These are phyloP conservation scores for Biscogniauxia sp. DNA, from an alignment of 2,329 filamentous ascomycete genomes.

Conservation along the genomic window DNA sequence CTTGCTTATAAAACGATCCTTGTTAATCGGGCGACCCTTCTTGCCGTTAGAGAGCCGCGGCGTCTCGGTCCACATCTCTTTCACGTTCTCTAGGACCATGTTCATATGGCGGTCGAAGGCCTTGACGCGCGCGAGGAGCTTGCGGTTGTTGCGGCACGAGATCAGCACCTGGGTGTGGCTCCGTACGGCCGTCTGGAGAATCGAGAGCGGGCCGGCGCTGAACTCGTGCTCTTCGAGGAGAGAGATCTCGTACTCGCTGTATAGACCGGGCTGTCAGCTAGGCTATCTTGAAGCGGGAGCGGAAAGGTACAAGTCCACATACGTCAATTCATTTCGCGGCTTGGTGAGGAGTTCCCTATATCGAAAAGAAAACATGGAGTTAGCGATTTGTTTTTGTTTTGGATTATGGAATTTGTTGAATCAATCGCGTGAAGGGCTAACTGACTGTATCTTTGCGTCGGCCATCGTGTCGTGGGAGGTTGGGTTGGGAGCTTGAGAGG, in stretches of 20 bases:
- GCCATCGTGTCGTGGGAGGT: constrained; percentile 24
- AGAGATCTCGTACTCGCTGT: constrained; percentile 53
- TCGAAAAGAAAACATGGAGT: constrained; percentile 17
- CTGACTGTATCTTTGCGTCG: constrained; percentile 66
- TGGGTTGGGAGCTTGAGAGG: constrained; percentile 1
- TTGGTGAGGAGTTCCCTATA: constrained; percentile 82
- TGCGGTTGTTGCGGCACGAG: constrained; percentile 96
- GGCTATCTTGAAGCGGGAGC: constrained; percentile 44
- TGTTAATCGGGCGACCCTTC: constrained; percentile 89
- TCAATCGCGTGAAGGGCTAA: constrained; percentile 11
- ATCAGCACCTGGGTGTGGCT: constrained; percentile 95
- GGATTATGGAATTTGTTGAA: background rate
- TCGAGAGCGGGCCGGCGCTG: constrained; percentile 78
- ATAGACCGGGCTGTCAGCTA: constrained; percentile 25
- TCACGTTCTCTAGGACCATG: constrained; percentile 96
- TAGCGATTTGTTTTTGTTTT: background rate
- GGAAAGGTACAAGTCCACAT: constrained; percentile 38
- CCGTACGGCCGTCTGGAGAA: constrained; percentile 94
- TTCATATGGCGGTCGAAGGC: constrained; percentile 99
- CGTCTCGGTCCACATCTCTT: constrained; percentile 99
- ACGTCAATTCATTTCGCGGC: constrained; percentile 89
- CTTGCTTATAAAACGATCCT: constrained; percentile 97
- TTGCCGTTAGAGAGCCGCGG: constrained; percentile 79
- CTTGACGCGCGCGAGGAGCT: constrained; percentile 94
- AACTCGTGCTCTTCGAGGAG: constrained; percentile 74